Evolutionary conservation across 129 eudicot genomes (phyloP), one percentile per base, ranked within the genome.

Genomic region (Flaveria ramosissima): DNA sequence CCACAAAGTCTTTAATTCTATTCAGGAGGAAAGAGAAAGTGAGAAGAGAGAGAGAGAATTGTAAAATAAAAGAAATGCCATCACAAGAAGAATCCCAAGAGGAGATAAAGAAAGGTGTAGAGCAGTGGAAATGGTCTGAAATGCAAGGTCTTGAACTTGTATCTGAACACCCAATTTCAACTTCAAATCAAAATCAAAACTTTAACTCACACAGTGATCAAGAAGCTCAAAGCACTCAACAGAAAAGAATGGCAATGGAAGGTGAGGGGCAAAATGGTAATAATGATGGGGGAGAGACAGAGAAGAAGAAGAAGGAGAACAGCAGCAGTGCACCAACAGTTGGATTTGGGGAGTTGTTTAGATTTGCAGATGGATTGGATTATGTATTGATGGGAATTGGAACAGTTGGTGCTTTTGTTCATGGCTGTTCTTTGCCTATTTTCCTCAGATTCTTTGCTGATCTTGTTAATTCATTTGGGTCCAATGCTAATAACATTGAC

Each of bases 401-500:
- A 0, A 81, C 96, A 7, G 57, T 88, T 73, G 98, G 98, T 20
- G 98, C 98, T 39, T 85, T 93, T 84, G 98, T 93, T 76, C 98
- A 93, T 83, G 98, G 98, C 42, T 88, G 92, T 77, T 86, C 98
- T 69, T 77, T 93, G 87, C 98, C 98, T 66, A 73, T 93, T 76
- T 93, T 93, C 59, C 92, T 93, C 17, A 81, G 98, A 73, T 93
- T 93, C 86, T 93, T 93, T 67, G 98, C 98, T 67, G 98, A 93
- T 93, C 98, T 93, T 83, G 98, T 93, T 57, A 93, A 93, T 84
- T 90, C 98, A 70, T 93, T 93, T 78, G 98, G 98, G 45, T 86
- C 96, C 74, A 86, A 90, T 83, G 90, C 98, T 17, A 83, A 86
- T 75, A 66, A 93, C 85, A 86, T 91, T 79, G 98, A 93, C 85